Percentiles rank a stretch among this genome's conserved stretches.
These are phyloP conservation scores for Hanseniaspora uvarum DNA, from an alignment of 1,139 yeast genomes.

Conservation along the genomic window DNA sequence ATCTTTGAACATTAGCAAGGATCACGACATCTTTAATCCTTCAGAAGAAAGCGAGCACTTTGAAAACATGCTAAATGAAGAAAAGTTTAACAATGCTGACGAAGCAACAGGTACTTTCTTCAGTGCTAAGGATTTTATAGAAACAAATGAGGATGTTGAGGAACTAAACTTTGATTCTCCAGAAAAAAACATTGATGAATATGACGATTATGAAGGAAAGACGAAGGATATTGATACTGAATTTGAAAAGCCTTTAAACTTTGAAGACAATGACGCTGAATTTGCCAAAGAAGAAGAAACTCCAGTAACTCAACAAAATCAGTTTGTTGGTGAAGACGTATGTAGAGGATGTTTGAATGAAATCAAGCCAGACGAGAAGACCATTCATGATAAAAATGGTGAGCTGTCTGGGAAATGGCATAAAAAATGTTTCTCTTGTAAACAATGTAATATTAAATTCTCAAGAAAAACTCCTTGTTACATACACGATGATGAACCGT, in stretches of 20 bases:
- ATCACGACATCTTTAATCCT: not conserved
- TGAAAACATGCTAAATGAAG: not conserved
- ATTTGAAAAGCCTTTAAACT: slow-evolving; percentile 58
- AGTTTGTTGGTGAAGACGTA: slow-evolving; percentile 53
- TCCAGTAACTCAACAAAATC: not conserved
- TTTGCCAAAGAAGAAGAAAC: not conserved
- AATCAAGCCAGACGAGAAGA: slow-evolving; percentile 38
- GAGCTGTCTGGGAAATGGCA: slow-evolving; percentile 94
- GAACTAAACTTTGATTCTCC: not conserved
- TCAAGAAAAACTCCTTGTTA: slow-evolving; percentile 62
- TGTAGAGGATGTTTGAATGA: slow-evolving; percentile 52
- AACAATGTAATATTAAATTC: slow-evolving; percentile 48
- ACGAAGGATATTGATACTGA: slow-evolving; percentile 33
- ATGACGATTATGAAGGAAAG: not conserved
- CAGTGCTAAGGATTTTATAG: not conserved
- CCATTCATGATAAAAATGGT: slow-evolving; percentile 47
- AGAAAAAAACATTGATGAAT: not conserved
- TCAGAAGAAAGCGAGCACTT: not conserved
- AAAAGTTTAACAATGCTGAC: not conserved
- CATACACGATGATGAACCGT: slow-evolving; percentile 67
- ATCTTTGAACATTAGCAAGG: not conserved
- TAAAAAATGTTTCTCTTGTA: slow-evolving; percentile 68
- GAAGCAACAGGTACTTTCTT: slow-evolving; percentile 19
- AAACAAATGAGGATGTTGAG: not conserved
- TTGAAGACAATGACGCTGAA: slow-evolving; percentile 29